These are phyloP conservation scores for Murraya koenigii DNA, from an alignment of 345 rosid species.

Conservation along the genomic window DNA sequence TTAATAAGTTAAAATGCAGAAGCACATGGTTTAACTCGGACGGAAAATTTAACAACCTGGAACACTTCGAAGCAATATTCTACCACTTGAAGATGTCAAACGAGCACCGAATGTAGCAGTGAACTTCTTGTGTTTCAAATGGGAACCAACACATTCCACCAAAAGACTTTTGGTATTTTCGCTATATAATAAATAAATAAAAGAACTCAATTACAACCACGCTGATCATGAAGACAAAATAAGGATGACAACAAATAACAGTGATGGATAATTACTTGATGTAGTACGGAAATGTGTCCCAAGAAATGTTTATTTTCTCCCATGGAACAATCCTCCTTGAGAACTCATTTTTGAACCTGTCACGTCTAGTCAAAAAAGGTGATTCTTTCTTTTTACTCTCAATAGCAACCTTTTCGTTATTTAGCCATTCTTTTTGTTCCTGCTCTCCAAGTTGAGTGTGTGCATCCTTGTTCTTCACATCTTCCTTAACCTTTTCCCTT, in stretches of 20 bases:
- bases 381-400: constrained; percentile 80
- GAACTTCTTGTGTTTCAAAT: constrained; percentile 64
- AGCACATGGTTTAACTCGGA: background rate
- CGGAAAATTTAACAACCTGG: constrained; percentile 55
- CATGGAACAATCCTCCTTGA: constrained; percentile 82
- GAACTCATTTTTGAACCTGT: constrained; percentile 78
- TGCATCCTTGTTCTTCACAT: constrained; percentile 38
- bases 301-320: constrained; percentile 86
- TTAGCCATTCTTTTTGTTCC: constrained; percentile 96
- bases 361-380: constrained; percentile 63
- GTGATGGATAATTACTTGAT: constrained; percentile 63
- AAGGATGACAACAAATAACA: constrained; percentile 1
- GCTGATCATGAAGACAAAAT: constrained; percentile 5
- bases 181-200: constrained; percentile 34
- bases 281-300: constrained; percentile 91
- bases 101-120: constrained; percentile 66
- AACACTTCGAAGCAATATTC: constrained; percentile 84
- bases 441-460: constrained; percentile 83
- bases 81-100: constrained; percentile 79
- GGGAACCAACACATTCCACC: constrained; percentile 87
- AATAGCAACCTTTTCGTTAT: constrained; percentile 64
- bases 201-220: constrained; percentile 9
- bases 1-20: background rate
- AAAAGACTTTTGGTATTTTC: constrained; percentile 69
- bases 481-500: constrained; percentile 25